These are phyloP conservation scores for Saccharomycopsis phalli DNA, from an alignment of 1,139 yeast genomes.

Conservation along the genomic window DNA sequence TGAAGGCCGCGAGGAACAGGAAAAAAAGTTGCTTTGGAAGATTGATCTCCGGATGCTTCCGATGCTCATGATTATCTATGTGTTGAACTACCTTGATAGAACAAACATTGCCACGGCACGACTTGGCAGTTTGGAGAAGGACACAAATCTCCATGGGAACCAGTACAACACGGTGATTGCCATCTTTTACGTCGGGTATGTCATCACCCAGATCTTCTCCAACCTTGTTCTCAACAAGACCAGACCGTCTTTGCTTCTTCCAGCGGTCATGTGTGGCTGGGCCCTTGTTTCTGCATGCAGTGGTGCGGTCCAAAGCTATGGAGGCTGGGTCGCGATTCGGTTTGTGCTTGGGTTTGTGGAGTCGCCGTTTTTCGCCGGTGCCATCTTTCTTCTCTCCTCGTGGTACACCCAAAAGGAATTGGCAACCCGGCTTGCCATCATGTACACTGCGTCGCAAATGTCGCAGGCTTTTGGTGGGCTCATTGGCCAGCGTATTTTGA, in stretches of 20 bases:
- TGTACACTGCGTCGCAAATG: conserved; percentile 50
- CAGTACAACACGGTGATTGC: conserved; percentile 51
- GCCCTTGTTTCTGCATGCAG: conserved; percentile 43
- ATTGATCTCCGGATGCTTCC: conserved; percentile 49
- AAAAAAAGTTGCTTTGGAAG: conserved; percentile 31
- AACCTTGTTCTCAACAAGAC: conserved; percentile 37
- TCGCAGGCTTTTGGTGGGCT: conserved; percentile 56
- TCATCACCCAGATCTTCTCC: conserved; percentile 51
- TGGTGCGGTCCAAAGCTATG: conserved; percentile 31
- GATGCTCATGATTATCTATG: conserved; percentile 39
- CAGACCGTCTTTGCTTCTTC: conserved; percentile 42
- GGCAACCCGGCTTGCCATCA: conserved; percentile 46
- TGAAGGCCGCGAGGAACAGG: conserved; percentile 30
- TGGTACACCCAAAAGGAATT: conserved; percentile 45
- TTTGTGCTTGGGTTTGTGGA: conserved; percentile 38
- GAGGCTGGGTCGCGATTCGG: conserved; percentile 34
- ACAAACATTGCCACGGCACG: conserved; percentile 55
- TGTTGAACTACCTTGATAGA: conserved; percentile 52
- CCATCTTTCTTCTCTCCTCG: conserved; percentile 39
- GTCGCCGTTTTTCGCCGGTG: conserved; percentile 45
- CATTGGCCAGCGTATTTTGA: conserved; percentile 38
- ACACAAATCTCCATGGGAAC: conserved; percentile 39
- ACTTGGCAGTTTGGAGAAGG: conserved; percentile 47
- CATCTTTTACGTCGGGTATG: conserved; percentile 53
- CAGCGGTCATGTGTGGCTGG: conserved; percentile 46